Percentiles rank a stretch among this genome's conserved stretches.
These are phyloP conservation scores for Fusarium lyarnte DNA, from an alignment of 2,329 filamentous ascomycete species.

Conservation along the genomic window DNA sequence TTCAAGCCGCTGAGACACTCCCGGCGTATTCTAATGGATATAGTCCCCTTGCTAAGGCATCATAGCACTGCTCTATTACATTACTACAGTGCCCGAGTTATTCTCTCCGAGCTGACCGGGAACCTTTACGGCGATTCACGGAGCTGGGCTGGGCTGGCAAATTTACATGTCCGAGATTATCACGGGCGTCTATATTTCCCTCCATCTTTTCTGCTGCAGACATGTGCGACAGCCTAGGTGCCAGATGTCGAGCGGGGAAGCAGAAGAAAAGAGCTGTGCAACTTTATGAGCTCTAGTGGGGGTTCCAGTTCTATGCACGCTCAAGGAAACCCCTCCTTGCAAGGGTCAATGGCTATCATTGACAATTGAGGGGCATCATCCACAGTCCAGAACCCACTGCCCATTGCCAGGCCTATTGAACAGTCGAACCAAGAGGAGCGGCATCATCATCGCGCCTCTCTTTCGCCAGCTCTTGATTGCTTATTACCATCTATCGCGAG, in stretches of 20 bases:
- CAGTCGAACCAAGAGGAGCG: conserved; percentile 18
- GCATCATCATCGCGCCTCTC: conserved; percentile 32
- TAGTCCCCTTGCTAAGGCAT: not conserved
- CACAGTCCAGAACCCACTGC: conserved; percentile 32
- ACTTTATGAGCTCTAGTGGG: conserved; percentile 31
- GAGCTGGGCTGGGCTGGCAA: not conserved
- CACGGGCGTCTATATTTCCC: conserved; percentile 7
- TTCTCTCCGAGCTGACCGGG: conserved; percentile 18
- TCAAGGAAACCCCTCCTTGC: conserved; percentile 24
- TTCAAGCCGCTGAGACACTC: conserved; percentile 6
- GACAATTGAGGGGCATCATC: conserved; percentile 36
- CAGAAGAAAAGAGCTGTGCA: conserved; percentile 11
- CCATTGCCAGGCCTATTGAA: conserved; percentile 33
- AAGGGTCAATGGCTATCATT: conserved; percentile 25
- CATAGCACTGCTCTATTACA: not conserved
- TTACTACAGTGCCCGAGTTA: not conserved
- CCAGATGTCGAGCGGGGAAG: conserved; percentile 27
- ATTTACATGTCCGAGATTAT: conserved; percentile 37
- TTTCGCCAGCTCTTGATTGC: conserved; percentile 18
- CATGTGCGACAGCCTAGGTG: conserved; percentile 28
- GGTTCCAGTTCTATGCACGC: not conserved
- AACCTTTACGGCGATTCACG: conserved; percentile 6
- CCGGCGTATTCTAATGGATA: conserved; percentile 2
- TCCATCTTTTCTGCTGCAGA: conserved; percentile 3
- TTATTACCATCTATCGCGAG: conserved; percentile 23